Evolutionary conservation across 352 stramenopile genomes (phyloP), one percentile per base, ranked within the genome.

Genomic region (Phytophthora vignae): DNA sequence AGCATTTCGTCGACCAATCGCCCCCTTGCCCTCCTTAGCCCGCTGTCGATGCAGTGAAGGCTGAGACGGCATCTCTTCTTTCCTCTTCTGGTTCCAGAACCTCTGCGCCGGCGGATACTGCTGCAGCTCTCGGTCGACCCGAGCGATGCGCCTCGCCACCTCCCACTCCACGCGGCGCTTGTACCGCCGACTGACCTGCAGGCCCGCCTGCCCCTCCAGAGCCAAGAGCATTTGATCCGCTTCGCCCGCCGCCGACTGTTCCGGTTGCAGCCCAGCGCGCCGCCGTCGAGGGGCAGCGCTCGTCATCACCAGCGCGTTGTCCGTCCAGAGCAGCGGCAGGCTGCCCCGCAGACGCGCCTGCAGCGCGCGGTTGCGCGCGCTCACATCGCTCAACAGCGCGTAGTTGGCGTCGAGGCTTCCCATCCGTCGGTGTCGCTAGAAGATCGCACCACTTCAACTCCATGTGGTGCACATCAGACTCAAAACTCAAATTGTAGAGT

Each of bases 81-180:
- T 80, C 67, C 67, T 83, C 71, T 27, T 76, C 40, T 81, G 78
- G 33, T 90, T 81, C 86, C 84, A 93, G 42, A 85, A 92, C 7
- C 86, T 76, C 40, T 91, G 76, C 2, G 60, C 60, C 25, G 68
- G 78, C 5, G 84, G 80, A 62, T 86, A 73, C 33, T 73, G 74
- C 56, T 74, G 74, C 71, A 92, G 67, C 56, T 92, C 84, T 12
- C 83, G 71, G 21, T 92, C 84, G 17, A 94, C 82, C 4, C 87
- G 83, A 2, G 87, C 87, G 49, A 92, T 92, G 6, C 87, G 79
- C 62, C 82, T 81, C 48, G 87, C 70, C 27, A 94, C 83, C 72
- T 94, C 87, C 87, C 84, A 94, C 56, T 91, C 83, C 56, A 94
- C 46, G 17, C 80, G 76, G 1, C 78, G 64, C 36, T 76, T 82